These are phyloP conservation scores for Protomyces arabidopsidicola DNA, from an alignment of 1,139 yeast genomes.

Conservation along the genomic window DNA sequence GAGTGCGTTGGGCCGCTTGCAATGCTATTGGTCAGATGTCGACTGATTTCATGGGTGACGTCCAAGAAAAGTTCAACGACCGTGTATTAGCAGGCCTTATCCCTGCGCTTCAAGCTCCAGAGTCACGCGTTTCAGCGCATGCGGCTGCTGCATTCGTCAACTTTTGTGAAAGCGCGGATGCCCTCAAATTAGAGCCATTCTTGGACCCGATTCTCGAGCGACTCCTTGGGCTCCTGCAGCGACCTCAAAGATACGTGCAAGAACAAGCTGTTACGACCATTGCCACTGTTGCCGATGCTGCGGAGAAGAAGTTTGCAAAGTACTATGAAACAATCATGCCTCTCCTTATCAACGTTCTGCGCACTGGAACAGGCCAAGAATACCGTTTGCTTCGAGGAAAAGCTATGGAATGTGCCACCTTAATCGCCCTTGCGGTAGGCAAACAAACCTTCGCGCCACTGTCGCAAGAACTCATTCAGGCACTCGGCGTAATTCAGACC, in stretches of 20 bases:
- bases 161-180: conserved; percentile 86
- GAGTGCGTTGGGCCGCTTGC: conserved; percentile 97
- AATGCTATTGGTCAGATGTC: conserved; percentile 96
- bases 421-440: conserved; percentile 96
- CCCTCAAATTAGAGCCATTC: conserved; percentile 83
- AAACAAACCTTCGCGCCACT: conserved; percentile 79
- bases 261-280: conserved; percentile 95
- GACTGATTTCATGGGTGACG: conserved; percentile 89
- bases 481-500: conserved; percentile 67
- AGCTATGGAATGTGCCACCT: conserved; percentile 90
- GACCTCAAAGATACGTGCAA: conserved; percentile 89
- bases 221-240: conserved; percentile 67
- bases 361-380: conserved; percentile 66
- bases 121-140: conserved; percentile 80
- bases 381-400: conserved; percentile 81
- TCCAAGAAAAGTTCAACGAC: conserved; percentile 75
- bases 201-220: conserved; percentile 73
- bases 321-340: conserved; percentile 96
- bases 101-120: conserved; percentile 45
- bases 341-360: conserved; percentile 69
- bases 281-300: conserved; percentile 98
- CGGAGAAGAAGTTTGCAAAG: conserved; percentile 78
- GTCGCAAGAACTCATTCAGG: conserved; percentile 65
- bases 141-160: conserved; percentile 98
- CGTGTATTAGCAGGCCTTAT: conserved; percentile 82